Evolutionary conservation across 768 basidiomycete species (phyloP).

Genomic region (Mycena alexandri): DNA sequence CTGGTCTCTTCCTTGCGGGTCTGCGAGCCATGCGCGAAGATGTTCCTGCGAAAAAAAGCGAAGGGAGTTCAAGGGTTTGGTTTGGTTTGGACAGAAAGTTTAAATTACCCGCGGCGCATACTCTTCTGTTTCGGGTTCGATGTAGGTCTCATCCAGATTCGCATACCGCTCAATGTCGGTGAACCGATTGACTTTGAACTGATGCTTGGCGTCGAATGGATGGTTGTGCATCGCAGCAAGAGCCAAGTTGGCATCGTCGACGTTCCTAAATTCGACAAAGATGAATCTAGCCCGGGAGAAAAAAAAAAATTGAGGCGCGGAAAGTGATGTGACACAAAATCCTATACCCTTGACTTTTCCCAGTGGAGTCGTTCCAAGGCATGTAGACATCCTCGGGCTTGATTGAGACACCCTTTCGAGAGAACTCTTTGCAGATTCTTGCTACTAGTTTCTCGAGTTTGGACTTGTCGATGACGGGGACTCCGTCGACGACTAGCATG

Average conservation of each 20-base stretch:
- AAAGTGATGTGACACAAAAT: conserved; percentile 4
- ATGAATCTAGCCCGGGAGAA: conserved; percentile 66
- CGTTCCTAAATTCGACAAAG: conserved; percentile 83
- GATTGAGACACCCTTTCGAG: conserved; percentile 81
- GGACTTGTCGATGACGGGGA: conserved; percentile 89
- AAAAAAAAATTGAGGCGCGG: conserved; percentile 14
- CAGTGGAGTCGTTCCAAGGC: conserved; percentile 87
- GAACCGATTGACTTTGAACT: conserved; percentile 88
- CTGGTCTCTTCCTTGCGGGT: conserved; percentile 94
- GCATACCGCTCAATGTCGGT: conserved; percentile 89
- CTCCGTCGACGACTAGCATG: conserved; percentile 91
- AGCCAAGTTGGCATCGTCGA: conserved; percentile 78
- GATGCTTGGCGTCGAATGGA: conserved; percentile 90
- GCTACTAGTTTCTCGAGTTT: conserved; percentile 86
- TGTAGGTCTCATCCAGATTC: conserved; percentile 81
- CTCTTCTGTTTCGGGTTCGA: conserved; percentile 79
- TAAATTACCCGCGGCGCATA: conserved; percentile 77
- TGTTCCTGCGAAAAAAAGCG: conserved; percentile 77
- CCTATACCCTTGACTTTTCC: conserved; percentile 94
- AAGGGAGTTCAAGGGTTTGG: conserved; percentile 9
- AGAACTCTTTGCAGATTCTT: conserved; percentile 88
- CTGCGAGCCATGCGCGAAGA: conserved; percentile 94
- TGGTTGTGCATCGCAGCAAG: conserved; percentile 78
- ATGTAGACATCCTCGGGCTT: conserved; percentile 84
- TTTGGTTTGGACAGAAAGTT: not conserved